Base-by-base conservation (phyloP, 345 rosid genomes). In the Boechera retrofracta region DNA sequence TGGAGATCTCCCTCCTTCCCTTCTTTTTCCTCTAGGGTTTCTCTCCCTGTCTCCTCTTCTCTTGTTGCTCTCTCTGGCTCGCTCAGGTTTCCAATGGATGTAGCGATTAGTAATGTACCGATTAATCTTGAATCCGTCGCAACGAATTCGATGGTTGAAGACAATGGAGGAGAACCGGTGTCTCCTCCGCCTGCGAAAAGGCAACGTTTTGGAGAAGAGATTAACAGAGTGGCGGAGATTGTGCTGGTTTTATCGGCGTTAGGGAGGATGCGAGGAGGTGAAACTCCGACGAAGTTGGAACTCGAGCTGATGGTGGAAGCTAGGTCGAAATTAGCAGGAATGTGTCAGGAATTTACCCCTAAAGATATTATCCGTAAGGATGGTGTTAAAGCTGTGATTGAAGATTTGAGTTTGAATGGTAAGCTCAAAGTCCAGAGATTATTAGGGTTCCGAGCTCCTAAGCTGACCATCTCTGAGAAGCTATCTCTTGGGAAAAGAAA, bases 141-240 rank as follows among this genome's bases (percentile, higher is more conserved):
- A 21, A 36, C 28, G 10, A 9, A 4, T 56, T n/a, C 48, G 16
- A 16, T 55, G 64, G 56, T 42, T 44, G 31, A 38, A 0, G 85
- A 56, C 2, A 75, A 66, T 7, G 56, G 16, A 31, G 76, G 12
- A n/a, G 84, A 68, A 26, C 38, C 44, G 18, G 57, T 65, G 49
- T 26, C 33, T 47, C 81, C 70, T 29, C 44, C 44, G 12, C 72
- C 41, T 74, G 67, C 76, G 7, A 90, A 90, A 71, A 86, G 53
- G 79, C 86, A 52, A 56, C 82, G 85, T 11, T 67, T 69, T 41
- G 6, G 71, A 33, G 73, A 71, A 16, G 85, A 71, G 15, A 57
- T 84, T 35, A 85, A 71, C 58, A 75, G 91, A 55, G 96, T 90
- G 76, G 94, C 98, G 56, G 97, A 94, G 91, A 89, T 91, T 31